Conservation (phyloP, 2,329 filamentous ascomycete genomes). For the Pleoardoris graminearum region DNA sequence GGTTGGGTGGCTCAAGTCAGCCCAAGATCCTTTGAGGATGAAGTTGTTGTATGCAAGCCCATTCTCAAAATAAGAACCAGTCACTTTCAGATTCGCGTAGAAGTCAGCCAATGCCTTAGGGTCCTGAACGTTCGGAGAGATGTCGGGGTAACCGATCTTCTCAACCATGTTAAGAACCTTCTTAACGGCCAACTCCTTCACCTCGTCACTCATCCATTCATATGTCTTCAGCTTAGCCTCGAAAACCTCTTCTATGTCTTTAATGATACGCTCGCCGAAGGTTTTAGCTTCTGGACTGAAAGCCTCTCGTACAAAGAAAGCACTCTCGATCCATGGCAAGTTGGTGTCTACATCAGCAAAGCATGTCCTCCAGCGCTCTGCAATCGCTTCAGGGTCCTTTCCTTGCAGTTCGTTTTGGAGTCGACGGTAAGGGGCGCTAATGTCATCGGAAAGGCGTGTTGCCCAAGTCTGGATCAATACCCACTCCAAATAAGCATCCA, state of each 20-base stretch:
- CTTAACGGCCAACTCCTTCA: conserved; percentile 60
- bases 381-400: conserved; percentile 61
- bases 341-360: conserved; percentile 58
- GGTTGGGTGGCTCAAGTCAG: conserved; percentile 60
- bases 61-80: conserved; percentile 58
- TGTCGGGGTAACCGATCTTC: conserved; percentile 67
- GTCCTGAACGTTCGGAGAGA: conserved; percentile 61
- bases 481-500: conserved; percentile 65
- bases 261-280: conserved; percentile 67
- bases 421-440: conserved; percentile 59
- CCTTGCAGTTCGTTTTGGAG: conserved; percentile 64
- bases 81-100: conserved; percentile 58
- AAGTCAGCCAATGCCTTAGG: conserved; percentile 58
- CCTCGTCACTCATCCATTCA: conserved; percentile 65
- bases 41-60: conserved; percentile 54
- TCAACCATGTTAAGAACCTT: conserved; percentile 67
- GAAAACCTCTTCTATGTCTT: conserved; percentile 68
- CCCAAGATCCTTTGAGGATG: conserved; percentile 55
- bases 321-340: conserved; percentile 67
- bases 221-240: conserved; percentile 60
- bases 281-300: conserved; percentile 67
- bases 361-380: conserved; percentile 68
- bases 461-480: conserved; percentile 59
- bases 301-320: conserved; percentile 68
- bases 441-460: conserved; percentile 58